Evolutionary conservation across 2,329 filamentous ascomycete genomes (phyloP).

Genomic region (Neodidymelliopsis sp.): DNA sequence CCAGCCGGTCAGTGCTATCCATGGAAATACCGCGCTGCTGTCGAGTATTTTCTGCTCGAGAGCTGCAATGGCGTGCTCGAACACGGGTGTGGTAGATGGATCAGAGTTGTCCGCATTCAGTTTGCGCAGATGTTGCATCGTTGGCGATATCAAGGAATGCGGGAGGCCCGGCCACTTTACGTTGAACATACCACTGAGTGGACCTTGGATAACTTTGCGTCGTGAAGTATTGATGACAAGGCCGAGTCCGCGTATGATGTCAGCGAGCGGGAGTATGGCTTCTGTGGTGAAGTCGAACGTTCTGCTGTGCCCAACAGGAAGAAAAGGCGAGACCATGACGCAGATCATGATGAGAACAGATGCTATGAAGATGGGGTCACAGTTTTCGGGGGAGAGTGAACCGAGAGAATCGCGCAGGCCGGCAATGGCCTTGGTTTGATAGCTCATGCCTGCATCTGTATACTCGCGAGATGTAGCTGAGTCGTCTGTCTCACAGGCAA

Average conservation of each 20-base stretch:
- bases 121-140: slow-evolving; percentile 8
- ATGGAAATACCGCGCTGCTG: slow-evolving; percentile 7
- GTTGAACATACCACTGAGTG: slow-evolving; percentile 13
- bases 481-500: slow-evolving; percentile 15
- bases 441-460: slow-evolving; percentile 14
- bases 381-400: slow-evolving; percentile 13
- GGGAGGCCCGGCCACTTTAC: slow-evolving; percentile 13
- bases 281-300: slow-evolving; percentile 12
- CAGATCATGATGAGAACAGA: slow-evolving; percentile 23
- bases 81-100: neutral
- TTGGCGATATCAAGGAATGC: slow-evolving; percentile 4
- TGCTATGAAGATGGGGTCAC: slow-evolving; percentile 17
- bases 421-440: slow-evolving; percentile 14
- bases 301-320: slow-evolving; percentile 6
- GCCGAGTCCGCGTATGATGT: slow-evolving; percentile 19
- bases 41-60: slow-evolving; percentile 7
- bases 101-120: slow-evolving; percentile 4
- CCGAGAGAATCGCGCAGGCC: slow-evolving; percentile 11
- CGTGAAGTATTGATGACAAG: slow-evolving; percentile 15
- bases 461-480: slow-evolving; percentile 5
- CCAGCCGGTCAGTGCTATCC: slow-evolving; percentile 7
- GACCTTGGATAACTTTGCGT: slow-evolving; percentile 17
- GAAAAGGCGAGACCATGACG: slow-evolving; percentile 20
- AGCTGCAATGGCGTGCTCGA: slow-evolving; percentile 15
- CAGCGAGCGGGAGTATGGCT: slow-evolving; percentile 13